A percentile compares a stretch with the other conserved stretches of the same genome.
phyloP scores from a whole-genome alignment of 2,329 filamentous ascomycete species.

The Scleromitrula shiraiana region DNA sequence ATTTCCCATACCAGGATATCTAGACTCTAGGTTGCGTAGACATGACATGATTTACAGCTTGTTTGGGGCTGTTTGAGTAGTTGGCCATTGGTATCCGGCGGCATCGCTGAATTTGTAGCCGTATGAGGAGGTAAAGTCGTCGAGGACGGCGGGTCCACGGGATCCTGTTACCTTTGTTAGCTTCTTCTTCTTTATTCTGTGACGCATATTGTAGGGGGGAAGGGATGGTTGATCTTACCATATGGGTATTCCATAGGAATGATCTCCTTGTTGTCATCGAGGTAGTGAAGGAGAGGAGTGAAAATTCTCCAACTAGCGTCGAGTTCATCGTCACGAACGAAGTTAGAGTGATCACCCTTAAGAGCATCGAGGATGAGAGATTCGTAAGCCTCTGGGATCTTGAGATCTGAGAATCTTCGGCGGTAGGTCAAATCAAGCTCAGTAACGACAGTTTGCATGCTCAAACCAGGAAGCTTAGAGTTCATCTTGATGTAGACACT shows the following conservation, averaged over 20 bases:
- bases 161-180: conserved; percentile 55
- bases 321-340: conserved; percentile 92
- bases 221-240: conserved; percentile 50
- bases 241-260: conserved; percentile 99
- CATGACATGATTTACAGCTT: conserved; percentile 62
- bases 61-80: conserved; percentile 64
- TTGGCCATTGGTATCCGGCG: conserved; percentile 91
- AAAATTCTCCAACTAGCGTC: conserved; percentile 99
- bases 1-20: not conserved
- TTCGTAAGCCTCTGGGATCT: conserved; percentile 99
- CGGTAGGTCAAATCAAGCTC: conserved; percentile 98
- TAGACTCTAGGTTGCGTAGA: not conserved
- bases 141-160: conserved; percentile 88
- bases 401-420: conserved; percentile 95
- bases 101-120: conserved; percentile 98
- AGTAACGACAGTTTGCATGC: conserved; percentile 98
- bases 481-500: conserved; percentile 99
- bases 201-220: not conserved
- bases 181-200: not conserved
- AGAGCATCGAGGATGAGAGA: conserved; percentile 93
- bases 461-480: conserved; percentile 95
- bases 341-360: conserved; percentile 99
- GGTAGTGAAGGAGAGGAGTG: conserved; percentile 92
- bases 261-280: conserved; percentile 99
- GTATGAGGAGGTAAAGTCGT: conserved; percentile 96